Conservation (phyloP, 2,329 filamentous ascomycete species). For the Neonectria hederae region DNA sequence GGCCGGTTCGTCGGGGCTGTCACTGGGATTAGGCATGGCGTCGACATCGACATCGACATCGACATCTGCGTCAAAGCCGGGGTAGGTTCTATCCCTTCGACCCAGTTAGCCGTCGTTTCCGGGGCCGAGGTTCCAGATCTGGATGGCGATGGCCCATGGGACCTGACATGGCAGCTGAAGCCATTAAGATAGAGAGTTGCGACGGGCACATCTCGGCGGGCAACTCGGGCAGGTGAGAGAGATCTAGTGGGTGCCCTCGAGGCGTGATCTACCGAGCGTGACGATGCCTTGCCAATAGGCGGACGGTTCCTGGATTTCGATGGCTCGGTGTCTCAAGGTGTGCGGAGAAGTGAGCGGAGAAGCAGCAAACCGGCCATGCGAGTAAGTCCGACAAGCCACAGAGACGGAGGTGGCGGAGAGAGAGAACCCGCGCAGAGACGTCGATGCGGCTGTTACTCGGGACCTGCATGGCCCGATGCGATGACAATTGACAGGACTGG, state of each 20-base stretch:
- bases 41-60: not conserved
- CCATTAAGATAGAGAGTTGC: conserved; percentile 21
- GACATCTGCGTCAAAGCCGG: not conserved
- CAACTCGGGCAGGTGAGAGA: conserved; percentile 15
- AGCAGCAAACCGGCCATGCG: not conserved
- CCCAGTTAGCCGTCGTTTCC: not conserved
- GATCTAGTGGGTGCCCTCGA: not conserved
- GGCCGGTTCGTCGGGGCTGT: conserved; percentile 4
- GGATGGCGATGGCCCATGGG: not conserved
- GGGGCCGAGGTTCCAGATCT: conserved; percentile 12
- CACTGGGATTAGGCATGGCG: not conserved
- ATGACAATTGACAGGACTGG: conserved; percentile 25
- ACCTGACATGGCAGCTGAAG: conserved; percentile 1
- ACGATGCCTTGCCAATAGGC: not conserved
- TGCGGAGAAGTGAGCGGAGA: not conserved
- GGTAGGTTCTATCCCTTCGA: not conserved
- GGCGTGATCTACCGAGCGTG: not conserved
- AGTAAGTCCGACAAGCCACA: not conserved
- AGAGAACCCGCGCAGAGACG: not conserved
- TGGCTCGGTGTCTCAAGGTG: no score
- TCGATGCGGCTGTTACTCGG: conserved; percentile 19
- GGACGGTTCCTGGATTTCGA: not conserved
- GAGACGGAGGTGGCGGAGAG: not conserved
- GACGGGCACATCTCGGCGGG: conserved; percentile 21
- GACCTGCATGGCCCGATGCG: conserved; percentile 39